Base-by-base conservation (phyloP, 441 rosid species). In the Croton setiger region DNA sequence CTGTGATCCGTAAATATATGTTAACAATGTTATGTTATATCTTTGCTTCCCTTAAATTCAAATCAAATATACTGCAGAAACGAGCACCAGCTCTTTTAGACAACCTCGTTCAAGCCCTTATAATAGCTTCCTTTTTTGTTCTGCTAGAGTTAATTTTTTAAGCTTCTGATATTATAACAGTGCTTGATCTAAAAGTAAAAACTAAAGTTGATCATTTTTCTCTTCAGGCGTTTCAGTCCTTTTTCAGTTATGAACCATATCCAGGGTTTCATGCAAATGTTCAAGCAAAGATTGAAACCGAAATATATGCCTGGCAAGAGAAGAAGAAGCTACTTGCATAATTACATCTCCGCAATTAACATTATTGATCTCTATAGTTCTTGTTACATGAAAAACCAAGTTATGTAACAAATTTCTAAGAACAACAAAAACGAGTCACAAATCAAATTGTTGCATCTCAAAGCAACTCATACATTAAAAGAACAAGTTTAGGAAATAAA, bases 61-160 rank as follows among this genome's bases (percentile, higher is more conserved):
- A 27, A 53, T 56, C 23, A 48, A 6, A 56, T 69, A 51, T 61
- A 43, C 43, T 70, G 71, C 84, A 83, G 89, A 84, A 75, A 75
- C 85, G 88, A 76, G 87, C 90, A 15, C 93, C 93, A 0, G 87
- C 93, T 56, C 82, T 84, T 43, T 59, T 83, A 60, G 90, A 86
- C 81, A 84, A 86, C 78, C 86, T 88, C 51, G 39, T 49, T 55
- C 90, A 88, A 75, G 90, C 93, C 55, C 75, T 88, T 56, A 0
- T 88, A 68, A 86, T 84, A 87, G 90, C 93, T 76, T 88, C 88
- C 60, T 88, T 86, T 79, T 84, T 88, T 72, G 88, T 88, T 62
- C 77, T 84, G 51, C 73, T 88, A 57, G 93, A 88, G 93, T 90
- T 84, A 77, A 74, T 64, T 60, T 63, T 47, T 35, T 3, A 18